Evolutionary conservation across 75 land plant genomes (phyloP).

Genomic region (Cupressus sempervirens): DNA sequence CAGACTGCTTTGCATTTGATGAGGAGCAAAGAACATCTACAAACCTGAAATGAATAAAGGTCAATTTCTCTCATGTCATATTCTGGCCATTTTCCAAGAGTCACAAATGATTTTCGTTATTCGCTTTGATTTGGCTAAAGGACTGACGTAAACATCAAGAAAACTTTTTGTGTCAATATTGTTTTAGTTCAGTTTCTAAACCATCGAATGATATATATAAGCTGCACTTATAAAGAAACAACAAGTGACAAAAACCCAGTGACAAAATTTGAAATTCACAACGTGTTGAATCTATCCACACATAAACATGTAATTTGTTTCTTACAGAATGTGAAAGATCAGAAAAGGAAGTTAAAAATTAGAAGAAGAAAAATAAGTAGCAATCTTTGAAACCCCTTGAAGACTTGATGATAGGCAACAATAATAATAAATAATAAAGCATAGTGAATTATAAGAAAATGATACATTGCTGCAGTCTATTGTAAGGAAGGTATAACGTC

Average conservation of each 20-base stretch:
- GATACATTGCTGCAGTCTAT: not conserved
- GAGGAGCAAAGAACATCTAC: not conserved
- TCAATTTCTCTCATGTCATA: constrained; percentile 88
- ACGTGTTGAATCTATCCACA: not conserved
- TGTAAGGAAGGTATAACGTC: not conserved
- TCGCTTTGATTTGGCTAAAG: constrained; percentile 75
- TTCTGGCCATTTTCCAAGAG: constrained; percentile 45
- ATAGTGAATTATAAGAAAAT: not conserved
- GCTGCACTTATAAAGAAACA: not conserved
- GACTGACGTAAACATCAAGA: constrained; percentile 40
- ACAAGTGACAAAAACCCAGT: not conserved
- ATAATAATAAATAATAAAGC: not conserved
- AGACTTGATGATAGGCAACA: not conserved
- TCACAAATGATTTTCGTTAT: constrained; percentile 96
- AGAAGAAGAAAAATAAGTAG: not conserved
- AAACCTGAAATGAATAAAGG: constrained; percentile 94
- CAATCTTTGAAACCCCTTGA: not conserved
- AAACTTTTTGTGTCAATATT: constrained; percentile 7
- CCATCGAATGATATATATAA: constrained; percentile 4
- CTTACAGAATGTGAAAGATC: not conserved
- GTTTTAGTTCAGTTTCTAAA: not conserved
- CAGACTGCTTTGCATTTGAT: not conserved
- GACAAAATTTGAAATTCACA: not conserved
- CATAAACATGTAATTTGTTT: not conserved
- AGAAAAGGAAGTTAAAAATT: not conserved